These are phyloP conservation scores for Pseudocercospora crystallina DNA, from an alignment of 2,329 filamentous ascomycete genomes.

Conservation along the genomic window DNA sequence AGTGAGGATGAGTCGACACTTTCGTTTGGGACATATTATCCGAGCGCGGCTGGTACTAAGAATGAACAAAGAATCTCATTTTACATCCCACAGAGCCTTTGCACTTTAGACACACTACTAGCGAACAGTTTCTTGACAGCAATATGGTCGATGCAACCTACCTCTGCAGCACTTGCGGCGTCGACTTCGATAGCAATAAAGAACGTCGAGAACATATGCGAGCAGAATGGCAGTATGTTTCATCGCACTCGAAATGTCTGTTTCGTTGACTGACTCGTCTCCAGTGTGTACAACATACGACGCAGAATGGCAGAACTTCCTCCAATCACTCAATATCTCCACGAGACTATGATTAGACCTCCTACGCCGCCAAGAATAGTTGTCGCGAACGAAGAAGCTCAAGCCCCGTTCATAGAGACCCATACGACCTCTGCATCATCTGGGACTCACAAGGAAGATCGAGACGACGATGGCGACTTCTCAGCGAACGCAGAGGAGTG, in stretches of 20 bases:
- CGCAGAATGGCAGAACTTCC: constrained; percentile 15
- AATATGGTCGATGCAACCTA: too few species aligned
- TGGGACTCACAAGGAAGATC: background rate
- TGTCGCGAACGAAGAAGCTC: too few species aligned
- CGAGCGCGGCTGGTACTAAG: too few species aligned
- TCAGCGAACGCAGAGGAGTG: constrained; percentile 7
- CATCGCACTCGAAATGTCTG: too few species aligned
- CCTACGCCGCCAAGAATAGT: background rate
- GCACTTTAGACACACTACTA: too few species aligned
- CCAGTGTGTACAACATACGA: constrained; percentile 19
- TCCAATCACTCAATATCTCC: constrained; percentile 5
- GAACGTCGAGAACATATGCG: constrained; percentile 21
- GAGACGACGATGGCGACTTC: background rate
- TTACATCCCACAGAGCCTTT: too few species aligned
- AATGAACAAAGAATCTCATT: too few species aligned
- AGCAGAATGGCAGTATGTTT: constrained; percentile 16
- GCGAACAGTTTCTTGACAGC: too few species aligned
- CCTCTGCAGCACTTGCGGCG: constrained; percentile 20
- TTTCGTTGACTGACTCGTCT: background rate
- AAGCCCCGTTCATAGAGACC: too few species aligned
- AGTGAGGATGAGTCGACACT: too few species aligned
- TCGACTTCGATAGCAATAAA: constrained; percentile 10
- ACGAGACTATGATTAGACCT: constrained; percentile 1
- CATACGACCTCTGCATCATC: too few species aligned
- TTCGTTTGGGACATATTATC: too few species aligned